Conservation (phyloP, 106 monocot genomes). For the Xerophyta viscosa region DNA sequence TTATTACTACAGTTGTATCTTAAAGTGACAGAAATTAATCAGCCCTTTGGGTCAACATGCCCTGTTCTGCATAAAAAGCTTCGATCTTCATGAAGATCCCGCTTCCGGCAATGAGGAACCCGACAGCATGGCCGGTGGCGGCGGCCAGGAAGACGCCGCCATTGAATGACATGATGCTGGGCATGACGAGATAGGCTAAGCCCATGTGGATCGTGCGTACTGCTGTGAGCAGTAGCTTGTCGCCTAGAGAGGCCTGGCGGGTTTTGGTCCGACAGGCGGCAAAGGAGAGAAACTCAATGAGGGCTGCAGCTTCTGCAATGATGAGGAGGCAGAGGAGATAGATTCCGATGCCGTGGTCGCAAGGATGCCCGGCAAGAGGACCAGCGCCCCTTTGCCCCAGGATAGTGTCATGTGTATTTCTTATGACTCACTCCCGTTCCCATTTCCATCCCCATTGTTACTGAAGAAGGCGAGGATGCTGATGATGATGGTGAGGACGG, state of each 20-base stretch:
- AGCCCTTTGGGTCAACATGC: background rate
- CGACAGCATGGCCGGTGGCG: slow-evolving; percentile 28
- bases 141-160: slow-evolving; percentile 39
- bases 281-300: slow-evolving; percentile 18
- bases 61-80: background rate
- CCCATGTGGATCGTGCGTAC: slow-evolving; percentile 22
- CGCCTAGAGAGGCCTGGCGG: background rate
- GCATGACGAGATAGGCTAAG: slow-evolving; percentile 48
- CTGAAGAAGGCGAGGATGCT: background rate
- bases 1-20: too few species aligned
- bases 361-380: slow-evolving; percentile 49
- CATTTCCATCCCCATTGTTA: too few species aligned
- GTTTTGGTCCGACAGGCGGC: background rate
- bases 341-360: slow-evolving; percentile 31
- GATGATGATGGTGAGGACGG: background rate
- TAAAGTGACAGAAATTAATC: background rate
- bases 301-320: slow-evolving; percentile 18
- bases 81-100: background rate
- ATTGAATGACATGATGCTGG: slow-evolving; percentile 64
- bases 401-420: slow-evolving; percentile 37
- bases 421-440: background rate
- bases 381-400: slow-evolving; percentile 24
- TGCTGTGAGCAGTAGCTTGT: slow-evolving; percentile 1
- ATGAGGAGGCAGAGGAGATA: slow-evolving; percentile 35
- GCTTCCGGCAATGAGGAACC: slow-evolving; percentile 28